These are phyloP conservation scores for Aspergillus wentii DNA, from an alignment of 495 filamentous ascomycete genomes.

Conservation along the genomic window DNA sequence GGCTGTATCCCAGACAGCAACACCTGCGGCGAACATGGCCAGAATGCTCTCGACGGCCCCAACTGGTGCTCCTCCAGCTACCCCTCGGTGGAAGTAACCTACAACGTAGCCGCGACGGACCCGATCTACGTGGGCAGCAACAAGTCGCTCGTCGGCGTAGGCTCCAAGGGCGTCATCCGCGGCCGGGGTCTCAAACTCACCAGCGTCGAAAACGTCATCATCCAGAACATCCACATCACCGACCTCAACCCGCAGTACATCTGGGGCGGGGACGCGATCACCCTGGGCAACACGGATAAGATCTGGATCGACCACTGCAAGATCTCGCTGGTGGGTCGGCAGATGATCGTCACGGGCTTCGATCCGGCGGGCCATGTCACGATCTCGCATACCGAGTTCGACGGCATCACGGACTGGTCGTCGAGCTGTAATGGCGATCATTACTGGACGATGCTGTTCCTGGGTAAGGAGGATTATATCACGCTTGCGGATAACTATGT, in stretches of 20 bases:
- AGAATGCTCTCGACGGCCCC: constrained; percentile 8
- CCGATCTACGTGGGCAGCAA: constrained; percentile 20
- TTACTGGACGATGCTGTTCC: constrained; percentile 39
- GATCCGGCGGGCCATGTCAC: constrained; percentile 12
- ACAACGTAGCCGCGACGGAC: constrained; percentile 7
- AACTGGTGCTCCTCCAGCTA: constrained; percentile 14
- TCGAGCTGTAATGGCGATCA: constrained; percentile 44
- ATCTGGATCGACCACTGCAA: constrained; percentile 22
- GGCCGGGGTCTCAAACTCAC: constrained; percentile 12
- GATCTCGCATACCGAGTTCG: constrained; percentile 35
- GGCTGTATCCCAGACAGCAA: constrained; percentile 12
- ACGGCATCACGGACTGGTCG: constrained; percentile 38
- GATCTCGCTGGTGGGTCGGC: constrained; percentile 13
- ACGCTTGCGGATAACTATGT: constrained; percentile 20
- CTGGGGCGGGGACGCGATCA: constrained; percentile 21
- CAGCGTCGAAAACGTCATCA: constrained; percentile 21
- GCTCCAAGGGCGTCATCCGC: constrained; percentile 15
- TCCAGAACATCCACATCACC: constrained; percentile 30
- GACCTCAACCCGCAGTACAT: constrained; percentile 23
- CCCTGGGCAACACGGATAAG: constrained; percentile 10
- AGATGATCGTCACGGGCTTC: constrained; percentile 15
- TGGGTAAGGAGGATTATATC: constrained; percentile 12
- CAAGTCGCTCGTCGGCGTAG: constrained; percentile 26
- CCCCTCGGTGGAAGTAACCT: too few species aligned
- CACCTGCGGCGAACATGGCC: constrained; percentile 10